These are phyloP conservation scores for Neurospora crassa DNA, from an alignment of 2,329 filamentous ascomycete genomes.

Conservation along the genomic window DNA sequence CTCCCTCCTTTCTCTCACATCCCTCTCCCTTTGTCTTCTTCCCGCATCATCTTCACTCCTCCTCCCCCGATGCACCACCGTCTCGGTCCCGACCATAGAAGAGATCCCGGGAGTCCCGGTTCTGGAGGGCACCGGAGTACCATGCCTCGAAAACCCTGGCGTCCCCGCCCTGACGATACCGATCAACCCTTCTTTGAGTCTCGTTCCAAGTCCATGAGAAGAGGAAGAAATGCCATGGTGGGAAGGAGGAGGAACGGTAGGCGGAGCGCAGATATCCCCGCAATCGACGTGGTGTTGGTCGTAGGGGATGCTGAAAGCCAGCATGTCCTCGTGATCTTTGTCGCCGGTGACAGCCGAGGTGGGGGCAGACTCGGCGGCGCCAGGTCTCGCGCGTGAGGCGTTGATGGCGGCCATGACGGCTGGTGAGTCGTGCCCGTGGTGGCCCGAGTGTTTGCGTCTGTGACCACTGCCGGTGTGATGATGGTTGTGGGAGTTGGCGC, in stretches of 20 bases:
- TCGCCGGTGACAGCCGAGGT: neutral
- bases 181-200: neutral
- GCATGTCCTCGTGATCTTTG: neutral
- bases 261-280: neutral
- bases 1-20: neutral
- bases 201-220: neutral
- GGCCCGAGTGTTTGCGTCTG: neutral
- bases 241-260: neutral
- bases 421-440: neutral
- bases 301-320: neutral
- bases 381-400: neutral
- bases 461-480: neutral
- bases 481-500: neutral
- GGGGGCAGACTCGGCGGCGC: neutral
- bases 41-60: neutral
- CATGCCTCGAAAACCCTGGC: neutral
- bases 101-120: neutral
- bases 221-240: neutral
- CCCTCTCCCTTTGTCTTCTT: neutral
- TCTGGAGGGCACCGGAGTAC: neutral
- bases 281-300: neutral
- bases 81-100: neutral
- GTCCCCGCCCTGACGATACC: neutral
- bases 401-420: neutral
- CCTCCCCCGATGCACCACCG: neutral